Conservation (phyloP, 2,329 filamentous ascomycete species). For the Tolypocladium tundrense region DNA sequence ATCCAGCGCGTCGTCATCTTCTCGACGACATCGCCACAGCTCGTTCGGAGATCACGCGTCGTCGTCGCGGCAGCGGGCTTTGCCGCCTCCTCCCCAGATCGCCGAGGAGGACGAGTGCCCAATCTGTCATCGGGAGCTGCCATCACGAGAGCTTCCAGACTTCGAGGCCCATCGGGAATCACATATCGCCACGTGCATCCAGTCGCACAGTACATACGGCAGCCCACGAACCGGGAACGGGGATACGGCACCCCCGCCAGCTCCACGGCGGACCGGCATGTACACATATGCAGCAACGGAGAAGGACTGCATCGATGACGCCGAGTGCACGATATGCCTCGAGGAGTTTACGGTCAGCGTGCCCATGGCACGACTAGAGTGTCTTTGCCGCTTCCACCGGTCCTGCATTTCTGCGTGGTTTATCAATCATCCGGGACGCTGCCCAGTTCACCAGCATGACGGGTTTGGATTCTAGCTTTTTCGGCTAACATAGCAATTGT, state of each 20-base stretch:
- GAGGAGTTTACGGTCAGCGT: constrained; percentile 55
- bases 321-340: constrained; percentile 58
- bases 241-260: constrained; percentile 14
- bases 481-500: neutral
- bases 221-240: constrained; percentile 18
- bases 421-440: constrained; percentile 49
- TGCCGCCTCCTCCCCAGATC: constrained; percentile 37
- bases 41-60: constrained; percentile 19
- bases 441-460: constrained; percentile 57
- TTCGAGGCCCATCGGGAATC: constrained; percentile 44
- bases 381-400: constrained; percentile 54
- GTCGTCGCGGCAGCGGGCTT: constrained; percentile 26
- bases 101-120: constrained; percentile 72
- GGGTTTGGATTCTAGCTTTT: constrained; percentile 38
- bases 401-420: constrained; percentile 55
- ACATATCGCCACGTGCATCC: constrained; percentile 50
- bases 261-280: constrained; percentile 45
- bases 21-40: constrained; percentile 20
- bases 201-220: constrained; percentile 40
- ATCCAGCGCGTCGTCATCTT: constrained; percentile 19
- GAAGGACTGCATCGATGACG: constrained; percentile 58
- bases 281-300: constrained; percentile 55
- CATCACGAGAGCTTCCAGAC: constrained; percentile 42
- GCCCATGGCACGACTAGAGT: constrained; percentile 56
- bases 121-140: constrained; percentile 63